These are phyloP conservation scores for Tolypocladium ovalisporum DNA, from an alignment of 2,329 filamentous ascomycete genomes.

Conservation along the genomic window DNA sequence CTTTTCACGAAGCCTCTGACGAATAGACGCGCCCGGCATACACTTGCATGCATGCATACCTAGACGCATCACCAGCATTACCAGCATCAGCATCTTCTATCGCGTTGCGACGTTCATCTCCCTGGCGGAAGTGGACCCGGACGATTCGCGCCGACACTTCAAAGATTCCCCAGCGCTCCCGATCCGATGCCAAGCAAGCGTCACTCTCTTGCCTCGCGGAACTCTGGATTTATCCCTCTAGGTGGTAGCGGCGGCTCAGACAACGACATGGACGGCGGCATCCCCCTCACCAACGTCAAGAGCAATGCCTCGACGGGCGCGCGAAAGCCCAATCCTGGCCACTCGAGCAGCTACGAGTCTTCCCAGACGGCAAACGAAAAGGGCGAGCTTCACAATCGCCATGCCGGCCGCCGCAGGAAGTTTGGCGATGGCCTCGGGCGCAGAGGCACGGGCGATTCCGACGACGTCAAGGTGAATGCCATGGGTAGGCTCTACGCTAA, in stretches of 20 bases:
- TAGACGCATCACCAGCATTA: background rate
- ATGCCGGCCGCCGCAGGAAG: constrained; percentile 38
- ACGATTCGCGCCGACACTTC: background rate
- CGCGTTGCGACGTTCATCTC: background rate
- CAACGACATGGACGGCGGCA: constrained; percentile 30
- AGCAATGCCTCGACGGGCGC: constrained; percentile 45
- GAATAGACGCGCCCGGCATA: background rate
- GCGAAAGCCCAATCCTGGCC: constrained; percentile 29
- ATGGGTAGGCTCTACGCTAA: constrained; percentile 57
- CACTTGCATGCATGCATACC: background rate
- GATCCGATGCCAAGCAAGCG: constrained; percentile 8
- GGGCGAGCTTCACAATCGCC: constrained; percentile 22
- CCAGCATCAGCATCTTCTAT: background rate
- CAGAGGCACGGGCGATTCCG: constrained; percentile 32
- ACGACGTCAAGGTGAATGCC: constrained; percentile 48
- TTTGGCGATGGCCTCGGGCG: constrained; percentile 27
- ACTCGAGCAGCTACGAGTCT: constrained; percentile 22
- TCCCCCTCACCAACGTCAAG: constrained; percentile 44
- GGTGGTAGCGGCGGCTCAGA: constrained; percentile 19
- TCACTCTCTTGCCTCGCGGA: constrained; percentile 9
- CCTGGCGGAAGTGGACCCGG: background rate
- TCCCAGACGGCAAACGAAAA: constrained; percentile 32
- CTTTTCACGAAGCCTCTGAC: background rate
- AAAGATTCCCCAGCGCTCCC: background rate
- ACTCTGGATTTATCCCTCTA: constrained; percentile 33